Evolutionary conservation across 331 rosid genomes (phyloP).

Genomic region (Ulmus americana): DNA sequence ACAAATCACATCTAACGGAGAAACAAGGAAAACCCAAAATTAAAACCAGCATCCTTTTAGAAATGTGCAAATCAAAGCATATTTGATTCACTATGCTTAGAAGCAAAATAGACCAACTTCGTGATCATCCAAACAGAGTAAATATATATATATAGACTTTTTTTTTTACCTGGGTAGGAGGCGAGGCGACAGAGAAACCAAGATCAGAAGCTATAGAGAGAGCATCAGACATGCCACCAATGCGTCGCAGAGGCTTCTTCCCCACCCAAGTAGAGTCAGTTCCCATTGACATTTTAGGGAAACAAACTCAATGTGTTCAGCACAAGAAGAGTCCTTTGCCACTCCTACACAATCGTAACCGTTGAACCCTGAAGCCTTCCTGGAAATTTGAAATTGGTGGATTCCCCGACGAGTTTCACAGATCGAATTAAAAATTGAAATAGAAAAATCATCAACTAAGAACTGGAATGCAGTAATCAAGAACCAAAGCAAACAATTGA

Average conservation of each 20-base stretch:
- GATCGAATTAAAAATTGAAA: too few species aligned
- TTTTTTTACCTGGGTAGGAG: conserved; percentile 49
- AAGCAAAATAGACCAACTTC: conserved; percentile 8
- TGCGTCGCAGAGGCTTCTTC: conserved; percentile 73
- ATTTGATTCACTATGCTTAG: not conserved
- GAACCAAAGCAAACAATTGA: too few species aligned
- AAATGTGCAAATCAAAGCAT: not conserved
- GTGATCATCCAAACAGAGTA: not conserved
- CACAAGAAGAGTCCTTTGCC: too few species aligned
- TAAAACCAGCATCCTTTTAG: not conserved
- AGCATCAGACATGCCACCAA: conserved; percentile 84
- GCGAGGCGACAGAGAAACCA: conserved; percentile 59
- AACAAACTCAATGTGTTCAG: too few species aligned
- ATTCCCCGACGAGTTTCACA: too few species aligned
- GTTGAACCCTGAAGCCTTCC: too few species aligned
- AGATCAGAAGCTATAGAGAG: conserved; percentile 84
- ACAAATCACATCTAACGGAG: not conserved
- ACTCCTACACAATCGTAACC: too few species aligned
- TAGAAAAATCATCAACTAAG: too few species aligned
- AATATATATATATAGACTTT: not conserved
- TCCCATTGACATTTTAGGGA: conserved; percentile 51
- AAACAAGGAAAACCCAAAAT: not conserved
- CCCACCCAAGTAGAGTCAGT: conserved; percentile 73
- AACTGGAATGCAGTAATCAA: too few species aligned
- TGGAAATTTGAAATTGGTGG: too few species aligned